phyloP scores from a whole-genome alignment of 176 grass and related monocot genomes.

The Dactylis glomerata region DNA sequence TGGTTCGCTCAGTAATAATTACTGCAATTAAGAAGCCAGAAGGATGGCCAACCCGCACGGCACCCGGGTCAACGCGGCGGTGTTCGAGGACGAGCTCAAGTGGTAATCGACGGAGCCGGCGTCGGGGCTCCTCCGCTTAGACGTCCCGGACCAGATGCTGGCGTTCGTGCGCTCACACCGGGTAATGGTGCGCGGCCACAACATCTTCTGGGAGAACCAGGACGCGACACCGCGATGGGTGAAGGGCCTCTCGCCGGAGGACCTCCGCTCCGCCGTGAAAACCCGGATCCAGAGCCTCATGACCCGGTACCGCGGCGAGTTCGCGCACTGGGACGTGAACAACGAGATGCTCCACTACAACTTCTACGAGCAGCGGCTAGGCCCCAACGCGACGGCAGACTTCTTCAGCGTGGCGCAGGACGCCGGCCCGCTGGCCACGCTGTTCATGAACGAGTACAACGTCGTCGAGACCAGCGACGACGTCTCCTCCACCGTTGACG shows the following conservation, averaged over 20 bases:
- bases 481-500: slow-evolving; percentile 68
- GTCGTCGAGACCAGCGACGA: slow-evolving; percentile 95
- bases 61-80: slow-evolving; percentile 93
- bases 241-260: slow-evolving; percentile 59
- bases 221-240: slow-evolving; percentile 79
- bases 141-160: slow-evolving; percentile 71
- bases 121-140: slow-evolving; percentile 62
- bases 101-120: slow-evolving; percentile 95
- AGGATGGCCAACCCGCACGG: too few relatives aligned
- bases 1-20: too few relatives aligned
- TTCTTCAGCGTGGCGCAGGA: slow-evolving; percentile 93
- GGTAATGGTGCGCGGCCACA: slow-evolving; percentile 83
- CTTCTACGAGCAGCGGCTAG: slow-evolving; percentile 93
- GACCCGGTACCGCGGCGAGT: slow-evolving; percentile 89
- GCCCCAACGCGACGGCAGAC: slow-evolving; percentile 66
- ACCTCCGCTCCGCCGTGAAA: slow-evolving; percentile 72
- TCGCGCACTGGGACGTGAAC: slow-evolving; percentile 97
- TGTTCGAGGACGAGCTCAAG: slow-evolving; percentile 99
- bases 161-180: slow-evolving; percentile 80
- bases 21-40: too few relatives aligned
- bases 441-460: slow-evolving; percentile 99
- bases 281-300: slow-evolving; percentile 72
- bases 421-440: slow-evolving; percentile 80
- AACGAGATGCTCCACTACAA: slow-evolving; percentile 98
- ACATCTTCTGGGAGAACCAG: slow-evolving; percentile 99